phyloP scores from a whole-genome alignment of 768 basidiomycete genomes.

The Rhodotorula taiwanensis region DNA sequence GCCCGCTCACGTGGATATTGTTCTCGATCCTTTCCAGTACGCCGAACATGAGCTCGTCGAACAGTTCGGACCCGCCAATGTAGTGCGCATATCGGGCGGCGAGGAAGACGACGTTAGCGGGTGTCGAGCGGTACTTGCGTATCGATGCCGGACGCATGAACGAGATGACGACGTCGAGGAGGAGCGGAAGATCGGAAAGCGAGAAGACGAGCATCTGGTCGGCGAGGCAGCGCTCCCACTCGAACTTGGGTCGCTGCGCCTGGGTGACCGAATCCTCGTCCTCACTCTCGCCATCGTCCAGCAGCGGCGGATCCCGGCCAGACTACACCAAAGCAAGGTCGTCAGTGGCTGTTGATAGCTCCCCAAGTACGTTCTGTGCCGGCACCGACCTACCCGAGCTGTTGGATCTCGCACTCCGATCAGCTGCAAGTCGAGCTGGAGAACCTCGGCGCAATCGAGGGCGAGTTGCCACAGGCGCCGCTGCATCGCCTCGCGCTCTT shows the following conservation, averaged over 20 bases:
- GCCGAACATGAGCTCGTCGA: conserved; percentile 84
- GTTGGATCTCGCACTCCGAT: conserved; percentile 47
- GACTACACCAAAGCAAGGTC: no score
- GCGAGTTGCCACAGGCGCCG: conserved; percentile 50
- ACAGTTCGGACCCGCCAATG: conserved; percentile 81
- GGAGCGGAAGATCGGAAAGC: conserved; percentile 64
- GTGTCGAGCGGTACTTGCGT: conserved; percentile 55
- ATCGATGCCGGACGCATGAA: conserved; percentile 64
- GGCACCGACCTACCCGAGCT: no score
- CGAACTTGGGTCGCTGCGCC: no score
- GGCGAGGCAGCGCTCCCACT: conserved; percentile 57
- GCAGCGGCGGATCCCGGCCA: conserved; percentile 42
- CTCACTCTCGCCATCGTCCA: conserved; percentile 49
- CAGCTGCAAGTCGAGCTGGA: conserved; percentile 54
- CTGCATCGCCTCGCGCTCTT: conserved; percentile 20
- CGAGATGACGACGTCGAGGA: conserved; percentile 74
- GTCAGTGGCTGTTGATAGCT: no score
- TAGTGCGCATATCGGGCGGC: conserved; percentile 79
- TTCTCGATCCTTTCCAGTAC: conserved; percentile 89
- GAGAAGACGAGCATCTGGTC: conserved; percentile 91
- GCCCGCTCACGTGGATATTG: conserved; percentile 81
- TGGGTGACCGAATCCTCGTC: conserved; percentile 47
- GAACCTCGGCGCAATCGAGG: conserved; percentile 42
- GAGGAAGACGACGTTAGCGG: conserved; percentile 86
- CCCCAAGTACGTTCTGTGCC: no score